Conservation (phyloP, 805 yeast species). For the Metschnikowia lochheadii region DNA sequence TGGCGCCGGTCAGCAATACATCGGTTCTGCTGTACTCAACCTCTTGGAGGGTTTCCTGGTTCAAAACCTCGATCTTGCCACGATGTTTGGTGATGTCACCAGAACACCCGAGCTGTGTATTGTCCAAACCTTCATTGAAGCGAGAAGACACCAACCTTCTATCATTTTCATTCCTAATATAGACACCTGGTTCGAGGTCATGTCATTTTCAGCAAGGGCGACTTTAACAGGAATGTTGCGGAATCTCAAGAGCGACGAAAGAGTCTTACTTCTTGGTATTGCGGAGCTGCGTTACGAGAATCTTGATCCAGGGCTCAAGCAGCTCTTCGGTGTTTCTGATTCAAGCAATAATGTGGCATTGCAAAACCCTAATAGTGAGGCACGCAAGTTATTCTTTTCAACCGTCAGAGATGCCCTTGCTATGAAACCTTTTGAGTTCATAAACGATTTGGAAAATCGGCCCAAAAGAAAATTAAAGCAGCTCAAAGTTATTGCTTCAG, state of each 20-base stretch:
- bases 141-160: conserved; percentile 84
- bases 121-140: conserved; percentile 82
- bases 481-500: conserved; percentile 29
- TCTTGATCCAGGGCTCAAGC: conserved; percentile 44
- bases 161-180: conserved; percentile 79
- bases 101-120: conserved; percentile 79
- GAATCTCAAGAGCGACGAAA: conserved; percentile 66
- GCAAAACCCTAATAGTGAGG: conserved; percentile 38
- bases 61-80: conserved; percentile 78
- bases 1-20: conserved; percentile 85
- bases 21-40: conserved; percentile 77
- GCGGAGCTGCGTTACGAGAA: conserved; percentile 47
- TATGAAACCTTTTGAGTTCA: conserved; percentile 67
- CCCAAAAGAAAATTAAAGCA: conserved; percentile 46
- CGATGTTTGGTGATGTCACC: conserved; percentile 71
- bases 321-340: conserved; percentile 55
- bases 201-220: conserved; percentile 65
- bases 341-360: conserved; percentile 45
- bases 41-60: conserved; percentile 85
- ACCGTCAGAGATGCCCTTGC: conserved; percentile 49
- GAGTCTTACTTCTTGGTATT: conserved; percentile 68
- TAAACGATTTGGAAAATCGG: conserved; percentile 57
- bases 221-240: conserved; percentile 68
- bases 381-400: conserved; percentile 55
- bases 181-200: conserved; percentile 68